Evolutionary conservation across 352 stramenopile species (phyloP).

Genomic region (Phytophthora cactorum): DNA sequence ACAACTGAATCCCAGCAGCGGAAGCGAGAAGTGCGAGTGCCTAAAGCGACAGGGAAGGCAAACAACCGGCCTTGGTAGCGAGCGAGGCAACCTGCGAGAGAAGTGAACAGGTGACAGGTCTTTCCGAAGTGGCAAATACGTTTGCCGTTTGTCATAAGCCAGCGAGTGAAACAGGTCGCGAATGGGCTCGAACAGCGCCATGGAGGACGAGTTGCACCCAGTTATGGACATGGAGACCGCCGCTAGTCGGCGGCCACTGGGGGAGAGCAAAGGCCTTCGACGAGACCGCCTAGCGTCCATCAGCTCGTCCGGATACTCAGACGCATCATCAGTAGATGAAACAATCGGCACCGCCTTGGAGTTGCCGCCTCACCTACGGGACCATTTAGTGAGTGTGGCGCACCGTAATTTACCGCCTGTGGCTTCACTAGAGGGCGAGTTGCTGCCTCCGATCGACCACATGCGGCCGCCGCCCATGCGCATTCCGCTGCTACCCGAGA

Average conservation of each 20-base stretch:
- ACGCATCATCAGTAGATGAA: conserved; percentile 42
- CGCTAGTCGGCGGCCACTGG: conserved; percentile 37
- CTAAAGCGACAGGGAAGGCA: conserved; percentile 19
- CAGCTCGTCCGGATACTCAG: conserved; percentile 50
- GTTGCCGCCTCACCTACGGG: conserved; percentile 61
- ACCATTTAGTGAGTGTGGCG: conserved; percentile 61
- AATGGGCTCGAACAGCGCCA: conserved; percentile 53
- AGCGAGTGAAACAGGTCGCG: conserved; percentile 8
- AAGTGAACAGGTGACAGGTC: neutral
- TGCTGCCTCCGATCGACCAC: conserved; percentile 67
- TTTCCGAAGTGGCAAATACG: conserved; percentile 3
- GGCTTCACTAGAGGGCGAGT: conserved; percentile 48
- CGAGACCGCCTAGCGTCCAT: conserved; percentile 43
- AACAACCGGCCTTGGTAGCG: neutral
- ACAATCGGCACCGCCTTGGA: conserved; percentile 41
- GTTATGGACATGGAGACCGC: conserved; percentile 48
- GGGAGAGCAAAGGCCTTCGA: conserved; percentile 39
- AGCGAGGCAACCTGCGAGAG: conserved; percentile 16
- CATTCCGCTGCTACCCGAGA: conserved; percentile 60
- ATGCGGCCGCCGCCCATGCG: conserved; percentile 60
- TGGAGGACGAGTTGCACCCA: conserved; percentile 56
- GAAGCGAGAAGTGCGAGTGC: conserved; percentile 4
- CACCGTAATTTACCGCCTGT: conserved; percentile 36
- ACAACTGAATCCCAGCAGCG: conserved; percentile 36
- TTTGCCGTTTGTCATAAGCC: conserved; percentile 2